Evolutionary conservation across 106 monocot genomes (phyloP).

Genomic region (Allium sativum): DNA sequence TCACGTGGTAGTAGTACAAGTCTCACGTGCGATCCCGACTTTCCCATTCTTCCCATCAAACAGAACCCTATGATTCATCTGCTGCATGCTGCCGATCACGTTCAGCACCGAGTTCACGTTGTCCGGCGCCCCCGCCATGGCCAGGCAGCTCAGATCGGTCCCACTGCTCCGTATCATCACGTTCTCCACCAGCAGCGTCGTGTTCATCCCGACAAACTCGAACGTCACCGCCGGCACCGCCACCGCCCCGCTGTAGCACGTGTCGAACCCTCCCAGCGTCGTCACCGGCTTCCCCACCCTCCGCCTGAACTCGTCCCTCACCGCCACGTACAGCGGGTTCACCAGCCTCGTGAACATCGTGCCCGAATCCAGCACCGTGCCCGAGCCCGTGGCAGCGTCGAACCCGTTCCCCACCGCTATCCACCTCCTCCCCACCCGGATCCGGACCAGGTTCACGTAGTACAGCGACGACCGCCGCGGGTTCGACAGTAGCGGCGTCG

Average conservation of each 20-base stretch:
- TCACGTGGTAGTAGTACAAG: conserved; percentile 21
- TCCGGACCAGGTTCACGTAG: conserved; percentile 66
- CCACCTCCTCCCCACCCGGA: conserved; percentile 40
- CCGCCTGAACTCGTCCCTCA: conserved; percentile 64
- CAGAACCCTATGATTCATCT: conserved; percentile 81
- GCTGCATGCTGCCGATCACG: conserved; percentile 84
- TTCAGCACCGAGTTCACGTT: conserved; percentile 82
- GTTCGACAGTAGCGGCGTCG: conserved; percentile 63
- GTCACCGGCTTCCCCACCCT: conserved; percentile 14
- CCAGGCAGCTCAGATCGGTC: conserved; percentile 49
- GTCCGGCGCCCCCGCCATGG: conserved; percentile 70
- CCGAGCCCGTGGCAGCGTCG: conserved; percentile 63
- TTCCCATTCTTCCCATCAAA: conserved; percentile 45
- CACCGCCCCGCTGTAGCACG: conserved; percentile 56
- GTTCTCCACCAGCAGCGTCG: conserved; percentile 71
- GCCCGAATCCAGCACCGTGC: conserved; percentile 80
- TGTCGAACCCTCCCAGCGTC: conserved; percentile 25
- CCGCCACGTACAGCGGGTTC: conserved; percentile 51
- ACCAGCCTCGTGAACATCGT: conserved; percentile 88
- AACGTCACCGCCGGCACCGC: conserved; percentile 43
- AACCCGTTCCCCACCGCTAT: conserved; percentile 42
- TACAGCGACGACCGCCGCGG: conserved; percentile 71
- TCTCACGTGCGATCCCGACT: conserved; percentile 70
- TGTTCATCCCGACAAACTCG: conserved; percentile 49
- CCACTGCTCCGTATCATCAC: conserved; percentile 59